Conservation (phyloP, 2,329 filamentous ascomycete species). For the Colletotrichum noveboracense region DNA sequence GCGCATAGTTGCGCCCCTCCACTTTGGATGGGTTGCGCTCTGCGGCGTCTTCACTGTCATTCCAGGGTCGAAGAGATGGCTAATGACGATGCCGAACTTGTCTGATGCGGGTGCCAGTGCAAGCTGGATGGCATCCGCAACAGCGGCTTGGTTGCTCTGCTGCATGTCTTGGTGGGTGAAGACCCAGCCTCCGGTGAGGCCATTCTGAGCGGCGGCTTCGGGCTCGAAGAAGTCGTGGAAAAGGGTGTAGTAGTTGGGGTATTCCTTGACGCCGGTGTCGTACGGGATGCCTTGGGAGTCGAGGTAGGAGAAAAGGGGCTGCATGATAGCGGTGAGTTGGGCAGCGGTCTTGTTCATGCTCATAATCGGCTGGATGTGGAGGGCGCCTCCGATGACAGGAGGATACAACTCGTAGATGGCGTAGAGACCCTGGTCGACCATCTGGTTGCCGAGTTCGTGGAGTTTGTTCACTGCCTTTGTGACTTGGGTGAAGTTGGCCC, state of each 20-base stretch:
- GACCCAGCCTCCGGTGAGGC: constrained; percentile 22
- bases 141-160: background rate
- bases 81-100: constrained; percentile 11
- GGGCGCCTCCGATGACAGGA: background rate
- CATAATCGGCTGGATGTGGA: constrained; percentile 25
- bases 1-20: constrained; percentile 17
- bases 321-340: constrained; percentile 2
- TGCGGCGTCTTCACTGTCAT: background rate
- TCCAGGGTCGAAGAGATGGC: constrained; percentile 20
- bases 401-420: constrained; percentile 21
- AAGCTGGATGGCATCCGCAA: constrained; percentile 5
- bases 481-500: constrained; percentile 7
- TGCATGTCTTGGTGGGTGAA: constrained; percentile 20
- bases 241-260: constrained; percentile 14
- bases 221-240: constrained; percentile 21
- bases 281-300: constrained; percentile 11
- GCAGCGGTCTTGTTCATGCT: constrained; percentile 21
- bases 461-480: constrained; percentile 14
- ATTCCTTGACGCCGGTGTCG: constrained; percentile 6
- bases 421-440: constrained; percentile 21
- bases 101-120: background rate
- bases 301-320: constrained; percentile 13
- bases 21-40: constrained; percentile 19
- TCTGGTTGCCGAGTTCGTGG: constrained; percentile 8
- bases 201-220: constrained; percentile 20